A percentile compares a stretch with the other conserved stretches of the same genome.
phyloP scores from a whole-genome alignment of 768 basidiomycete species.

The Pleurotus salmoneostramineus region DNA sequence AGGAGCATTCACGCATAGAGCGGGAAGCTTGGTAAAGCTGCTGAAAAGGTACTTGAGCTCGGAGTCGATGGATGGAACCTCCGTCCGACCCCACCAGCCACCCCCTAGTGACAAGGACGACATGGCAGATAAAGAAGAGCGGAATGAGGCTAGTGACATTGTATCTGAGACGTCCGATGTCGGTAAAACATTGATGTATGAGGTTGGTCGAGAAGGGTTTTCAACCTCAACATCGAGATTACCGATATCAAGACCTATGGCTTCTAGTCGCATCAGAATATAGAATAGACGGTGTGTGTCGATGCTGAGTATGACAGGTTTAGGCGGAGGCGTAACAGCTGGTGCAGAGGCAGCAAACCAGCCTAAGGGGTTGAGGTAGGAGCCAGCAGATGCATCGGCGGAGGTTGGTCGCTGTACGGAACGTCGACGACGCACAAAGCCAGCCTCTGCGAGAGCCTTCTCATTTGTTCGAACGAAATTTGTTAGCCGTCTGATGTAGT shows the following conservation, averaged over 20 bases:
- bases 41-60: conserved; percentile 88
- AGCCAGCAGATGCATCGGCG: conserved; percentile 21
- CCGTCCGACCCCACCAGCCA: conserved; percentile 67
- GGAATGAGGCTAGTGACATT: conserved; percentile 68
- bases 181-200: conserved; percentile 59
- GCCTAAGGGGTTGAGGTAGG: conserved; percentile 56
- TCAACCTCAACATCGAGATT: conserved; percentile 76
- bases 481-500: conserved; percentile 67
- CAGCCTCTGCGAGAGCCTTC: conserved; percentile 65
- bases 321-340: conserved; percentile 29
- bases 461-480: conserved; percentile 73
- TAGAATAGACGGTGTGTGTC: conserved; percentile 88
- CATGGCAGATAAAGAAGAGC: conserved; percentile 72
- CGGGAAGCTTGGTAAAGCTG: conserved; percentile 86
- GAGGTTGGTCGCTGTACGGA: conserved; percentile 20
- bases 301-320: conserved; percentile 63
- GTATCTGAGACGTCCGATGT: conserved; percentile 66
- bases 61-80: conserved; percentile 56
- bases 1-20: conserved; percentile 64
- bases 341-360: conserved; percentile 48
- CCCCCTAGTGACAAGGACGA: conserved; percentile 71
- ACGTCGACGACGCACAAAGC: conserved; percentile 46
- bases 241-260: conserved; percentile 70
- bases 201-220: conserved; percentile 72
- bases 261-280: conserved; percentile 82